Conservation (phyloP, 495 filamentous ascomycete species). For the Xylaria palmicola region DNA sequence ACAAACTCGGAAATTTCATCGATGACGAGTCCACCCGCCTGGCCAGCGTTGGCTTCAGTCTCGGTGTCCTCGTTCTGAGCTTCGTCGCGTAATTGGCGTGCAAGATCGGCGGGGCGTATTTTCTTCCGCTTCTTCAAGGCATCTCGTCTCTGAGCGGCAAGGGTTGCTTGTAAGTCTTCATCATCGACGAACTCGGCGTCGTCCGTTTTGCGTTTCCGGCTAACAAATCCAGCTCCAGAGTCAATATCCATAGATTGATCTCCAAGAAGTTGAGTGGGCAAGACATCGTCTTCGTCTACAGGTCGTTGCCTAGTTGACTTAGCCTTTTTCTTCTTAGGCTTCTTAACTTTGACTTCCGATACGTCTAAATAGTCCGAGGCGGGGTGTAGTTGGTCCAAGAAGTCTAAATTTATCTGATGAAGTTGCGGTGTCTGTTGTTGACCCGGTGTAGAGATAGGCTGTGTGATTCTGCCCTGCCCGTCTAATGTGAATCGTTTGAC, state of each 20-base stretch:
- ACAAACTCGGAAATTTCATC: conserved; percentile 97
- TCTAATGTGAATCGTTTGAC: conserved; percentile 85
- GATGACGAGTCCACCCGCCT: conserved; percentile 76
- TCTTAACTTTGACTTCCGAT: conserved; percentile 83
- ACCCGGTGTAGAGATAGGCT: conserved; percentile 58
- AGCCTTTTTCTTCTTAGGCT: conserved; percentile 89
- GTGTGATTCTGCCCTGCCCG: conserved; percentile 64
- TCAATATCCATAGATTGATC: conserved; percentile 78
- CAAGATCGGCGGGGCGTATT: conserved; percentile 79
- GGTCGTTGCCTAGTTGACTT: conserved; percentile 70
- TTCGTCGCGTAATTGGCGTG: conserved; percentile 77
- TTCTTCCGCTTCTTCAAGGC: conserved; percentile 91
- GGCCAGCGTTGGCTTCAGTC: conserved; percentile 46
- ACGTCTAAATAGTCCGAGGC: conserved; percentile 84
- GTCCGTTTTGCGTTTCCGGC: conserved; percentile 63
- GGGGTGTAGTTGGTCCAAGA: conserved; percentile 45
- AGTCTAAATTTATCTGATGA: conserved; percentile 72
- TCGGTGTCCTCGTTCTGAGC: conserved; percentile 52
- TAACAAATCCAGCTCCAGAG: conserved; percentile 40
- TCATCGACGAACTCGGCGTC: conserved; percentile 80
- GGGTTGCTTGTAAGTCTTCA: conserved; percentile 83
- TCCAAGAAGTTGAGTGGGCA: conserved; percentile 47
- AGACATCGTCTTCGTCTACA: conserved; percentile 73
- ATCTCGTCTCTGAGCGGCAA: conserved; percentile 74
- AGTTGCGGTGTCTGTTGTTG: conserved; percentile 61